Evolutionary conservation across 306 rosid genomes (phyloP), one percentile per base, ranked within the genome.

Genomic region (Styphnolobium japonicum): DNA sequence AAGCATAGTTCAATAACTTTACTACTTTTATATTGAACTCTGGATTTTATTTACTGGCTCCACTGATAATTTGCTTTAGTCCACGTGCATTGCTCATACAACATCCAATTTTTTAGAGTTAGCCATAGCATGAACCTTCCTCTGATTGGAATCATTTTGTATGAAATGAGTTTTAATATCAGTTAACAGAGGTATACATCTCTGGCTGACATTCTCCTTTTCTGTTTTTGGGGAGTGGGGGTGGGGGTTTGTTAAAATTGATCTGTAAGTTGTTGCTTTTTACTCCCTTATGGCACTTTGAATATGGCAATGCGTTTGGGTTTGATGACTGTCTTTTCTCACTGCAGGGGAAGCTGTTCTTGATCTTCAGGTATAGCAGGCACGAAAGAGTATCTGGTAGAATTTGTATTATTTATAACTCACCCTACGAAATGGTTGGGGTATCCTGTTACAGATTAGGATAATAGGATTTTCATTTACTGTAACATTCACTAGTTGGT

Each of bases 321-420:
- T 79, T 70, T 71, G 57, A 51, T 67, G 77, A 52, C 39, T 31
- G 1, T 65, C 34, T 79, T 48, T 79, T 76, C 60, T 51, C 29
- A 4, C 68, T 80, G 81, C 89, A 86, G 89, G 89, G 56, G 89
- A 86, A 80, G 87, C 89, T 61, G 89, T 83, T 80, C 87, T 83
- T 72, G 87, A 86, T 83, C 87, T 86, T 51, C 87, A 80, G 67
- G 76, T 73, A 43, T 83, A 86, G 40, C 27, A 2, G 52, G 39
- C 10, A 12, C 60, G 23, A 45, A 67, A 65, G 57, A 83, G 80
- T 70, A 65, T 79, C 73, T 37, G 31, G 55, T 69, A 68, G 74
- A 42, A 31, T 71, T 58, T 80, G 78, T 76, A 83, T 33, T 12
- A 57, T 71, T 71, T 75, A 19, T 73, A 58, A 56, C 34, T 64